Base-by-base conservation (phyloP, 768 basidiomycete species). In the Lactarius vividus region DNA sequence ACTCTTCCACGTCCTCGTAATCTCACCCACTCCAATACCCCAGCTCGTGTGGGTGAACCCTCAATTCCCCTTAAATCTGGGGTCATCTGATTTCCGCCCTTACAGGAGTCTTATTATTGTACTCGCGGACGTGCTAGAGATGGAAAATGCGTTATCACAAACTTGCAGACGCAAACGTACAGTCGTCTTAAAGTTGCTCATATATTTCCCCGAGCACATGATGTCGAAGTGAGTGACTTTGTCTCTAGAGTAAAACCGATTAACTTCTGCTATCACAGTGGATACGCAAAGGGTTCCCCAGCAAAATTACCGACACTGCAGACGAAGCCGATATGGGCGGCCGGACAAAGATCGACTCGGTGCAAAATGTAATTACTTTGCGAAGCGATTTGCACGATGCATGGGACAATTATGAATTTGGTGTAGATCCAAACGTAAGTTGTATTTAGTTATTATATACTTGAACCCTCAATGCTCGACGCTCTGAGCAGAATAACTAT, bases 401-500 rank as follows among this genome's bases (percentile, higher is more conserved):
- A 28, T 65, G 64, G 58, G 64, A 60, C 40, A 60, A 60, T 16
- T 65, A 60, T 6, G 53, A 65, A 15, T 37, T 55, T 31, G 64
- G 63, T 1, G 63, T 64, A 9, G 57, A 64, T n/a, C 58, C 63
- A 0, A 52, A 59, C 11, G 63, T 64, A 11, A 26, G 63, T n/a
- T n/a, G n/a, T n/a, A n/a, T n/a, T n/a, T n/a, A n/a, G n/a, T 9
- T 13, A n/a, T 18, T 46, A 16, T 13, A 18, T n/a, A 40, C 57
- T 16, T 20, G 10, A 1, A 23, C 15, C 16, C 23, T 53, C 18
- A 15, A 8, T 33, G 33, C 5, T 58, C 13, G n/a, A 28, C 39
- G 18, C n/a, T 10, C 44, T 53, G 7, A 1, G 1, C 49, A 64
- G 57, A 59, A 59, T 52, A 64, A 54, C 40, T 64, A 59, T 15